Percentiles rank a stretch among this genome's conserved stretches.
Conservation (phyloP, 2,329 filamentous ascomycete genomes). For the Diaporthe longicolla region DNA sequence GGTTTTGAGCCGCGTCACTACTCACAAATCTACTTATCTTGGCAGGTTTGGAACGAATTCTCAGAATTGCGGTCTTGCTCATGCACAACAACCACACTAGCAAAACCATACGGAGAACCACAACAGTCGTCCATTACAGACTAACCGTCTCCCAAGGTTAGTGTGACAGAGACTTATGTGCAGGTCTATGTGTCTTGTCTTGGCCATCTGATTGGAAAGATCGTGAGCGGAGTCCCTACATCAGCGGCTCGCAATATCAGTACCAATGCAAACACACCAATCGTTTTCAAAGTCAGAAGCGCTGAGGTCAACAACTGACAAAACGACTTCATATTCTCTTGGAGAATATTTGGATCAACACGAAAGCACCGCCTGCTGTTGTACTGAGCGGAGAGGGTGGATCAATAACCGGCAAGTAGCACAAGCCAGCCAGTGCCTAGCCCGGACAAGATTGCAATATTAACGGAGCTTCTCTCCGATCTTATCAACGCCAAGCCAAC, state of each 20-base stretch:
- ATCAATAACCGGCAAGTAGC: neutral
- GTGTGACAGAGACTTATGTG: neutral
- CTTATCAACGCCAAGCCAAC: slow-evolving; percentile 26
- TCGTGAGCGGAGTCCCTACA: neutral
- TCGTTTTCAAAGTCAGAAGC: neutral
- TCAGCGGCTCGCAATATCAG: too few relatives aligned
- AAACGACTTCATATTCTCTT: too few relatives aligned
- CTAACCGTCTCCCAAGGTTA: too few relatives aligned
- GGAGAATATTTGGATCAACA: too few relatives aligned
- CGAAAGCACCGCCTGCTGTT: too few relatives aligned
- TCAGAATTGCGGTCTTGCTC: neutral
- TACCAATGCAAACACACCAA: too few relatives aligned
- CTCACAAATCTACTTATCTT: neutral
- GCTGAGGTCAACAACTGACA: neutral
- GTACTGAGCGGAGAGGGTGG: neutral
- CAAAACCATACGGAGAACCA: neutral
- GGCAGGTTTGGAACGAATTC: neutral
- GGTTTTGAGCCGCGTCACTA: neutral
- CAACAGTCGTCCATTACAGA: neutral
- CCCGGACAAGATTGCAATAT: neutral
- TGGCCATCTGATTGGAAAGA: neutral
- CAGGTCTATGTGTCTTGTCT: neutral
- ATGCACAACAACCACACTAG: neutral
- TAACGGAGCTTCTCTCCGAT: slow-evolving; percentile 12
- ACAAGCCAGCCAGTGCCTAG: neutral